Evolutionary conservation across 139 green algal genomes (phyloP), one percentile per base, ranked within the genome.

Genomic region (Edaphochlamys debaryana): DNA sequence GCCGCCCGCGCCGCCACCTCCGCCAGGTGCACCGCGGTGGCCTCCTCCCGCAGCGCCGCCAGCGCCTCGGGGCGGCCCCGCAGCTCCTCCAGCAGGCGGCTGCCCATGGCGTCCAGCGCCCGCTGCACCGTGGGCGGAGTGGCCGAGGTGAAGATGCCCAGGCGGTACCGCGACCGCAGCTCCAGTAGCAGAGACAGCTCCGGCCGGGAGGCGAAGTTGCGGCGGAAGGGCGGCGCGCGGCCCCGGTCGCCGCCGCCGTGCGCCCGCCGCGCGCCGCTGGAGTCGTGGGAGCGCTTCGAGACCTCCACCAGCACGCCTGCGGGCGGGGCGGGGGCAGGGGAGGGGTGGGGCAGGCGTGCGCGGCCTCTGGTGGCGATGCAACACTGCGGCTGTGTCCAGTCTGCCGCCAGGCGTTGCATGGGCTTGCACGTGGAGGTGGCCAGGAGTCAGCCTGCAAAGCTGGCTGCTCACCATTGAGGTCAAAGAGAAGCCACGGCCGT

Each of bases 91-190:
- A 23, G 11, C 7, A 80, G 37, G 1, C 23, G 17, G 3, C 2
- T 34, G 34, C 23, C 23, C 0, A 86, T 38, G n/a, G 29, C 38
- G 37, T 34, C 36, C 30, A 89, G 68, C 5, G 86, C 89, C 0
- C 32, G 67, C 0, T 68, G 45, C n/a, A 91, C 86, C 15, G 90
- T 94, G 3, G 29, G 29, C 0, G 56, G 22, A 32, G 74, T 88
- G 36, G 90, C 86, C 0, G 79, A 88, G 30, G 78, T 87, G 82
- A 88, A 94, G 2, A 94, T 63, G 11, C 91, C 91, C 13, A 93
- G 67, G 52, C 75, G 86, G 73, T 88, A 94, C 29, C 32, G 27
- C 23, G 27, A 2, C 9, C 56, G 71, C 36, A 87, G 72, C 36
- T 15, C 48, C 62, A 87, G 81, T 22, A 87, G 71, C 36, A 29